These are phyloP conservation scores for Corylus heterophylla DNA, from an alignment of 306 rosid species.

Conservation along the genomic window DNA sequence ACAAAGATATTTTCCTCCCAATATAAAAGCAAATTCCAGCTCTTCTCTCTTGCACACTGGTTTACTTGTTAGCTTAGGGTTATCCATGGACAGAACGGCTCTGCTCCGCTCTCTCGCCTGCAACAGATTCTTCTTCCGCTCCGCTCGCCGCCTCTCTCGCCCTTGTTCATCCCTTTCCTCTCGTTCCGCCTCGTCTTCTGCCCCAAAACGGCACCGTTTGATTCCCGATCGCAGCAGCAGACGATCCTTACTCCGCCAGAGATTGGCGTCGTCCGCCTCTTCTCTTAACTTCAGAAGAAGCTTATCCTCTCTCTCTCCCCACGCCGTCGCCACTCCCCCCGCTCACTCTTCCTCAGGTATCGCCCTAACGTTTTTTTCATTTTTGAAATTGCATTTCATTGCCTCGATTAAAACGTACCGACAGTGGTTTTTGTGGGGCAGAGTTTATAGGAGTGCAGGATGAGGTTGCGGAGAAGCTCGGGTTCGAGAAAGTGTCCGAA, in stretches of 20 bases:
- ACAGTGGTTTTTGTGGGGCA: constrained; percentile 18
- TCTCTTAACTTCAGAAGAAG: constrained; percentile 31
- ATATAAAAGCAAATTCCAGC: neutral
- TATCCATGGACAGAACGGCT: constrained; percentile 72
- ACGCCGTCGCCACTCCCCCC: constrained; percentile 62
- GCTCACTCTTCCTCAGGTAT: constrained; percentile 55
- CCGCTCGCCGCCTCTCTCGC: constrained; percentile 25
- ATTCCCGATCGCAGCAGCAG: constrained; percentile 14
- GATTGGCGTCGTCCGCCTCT: constrained; percentile 30
- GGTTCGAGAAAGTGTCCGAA: constrained; percentile 79
- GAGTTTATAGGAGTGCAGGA: constrained; percentile 53
- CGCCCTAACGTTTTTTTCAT: neutral
- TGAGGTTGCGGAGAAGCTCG: constrained; percentile 65
- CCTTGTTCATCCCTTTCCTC: neutral
- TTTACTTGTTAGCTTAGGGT: neutral
- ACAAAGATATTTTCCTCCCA: constrained; percentile 13
- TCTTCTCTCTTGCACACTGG: neutral
- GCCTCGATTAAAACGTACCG: neutral
- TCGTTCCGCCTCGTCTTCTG: constrained; percentile 25
- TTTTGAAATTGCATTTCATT: neutral
- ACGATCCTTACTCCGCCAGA: constrained; percentile 45
- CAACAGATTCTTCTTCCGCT: constrained; percentile 52
- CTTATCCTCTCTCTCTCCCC: constrained; percentile 60
- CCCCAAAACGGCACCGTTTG: constrained; percentile 20
- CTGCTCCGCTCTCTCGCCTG: constrained; percentile 67